Percentiles rank a stretch among this genome's conserved stretches.
Evolutionary conservation across 2,329 filamentous ascomycete genomes (phyloP).

Genomic region (Pseudogymnoascus destructans): DNA sequence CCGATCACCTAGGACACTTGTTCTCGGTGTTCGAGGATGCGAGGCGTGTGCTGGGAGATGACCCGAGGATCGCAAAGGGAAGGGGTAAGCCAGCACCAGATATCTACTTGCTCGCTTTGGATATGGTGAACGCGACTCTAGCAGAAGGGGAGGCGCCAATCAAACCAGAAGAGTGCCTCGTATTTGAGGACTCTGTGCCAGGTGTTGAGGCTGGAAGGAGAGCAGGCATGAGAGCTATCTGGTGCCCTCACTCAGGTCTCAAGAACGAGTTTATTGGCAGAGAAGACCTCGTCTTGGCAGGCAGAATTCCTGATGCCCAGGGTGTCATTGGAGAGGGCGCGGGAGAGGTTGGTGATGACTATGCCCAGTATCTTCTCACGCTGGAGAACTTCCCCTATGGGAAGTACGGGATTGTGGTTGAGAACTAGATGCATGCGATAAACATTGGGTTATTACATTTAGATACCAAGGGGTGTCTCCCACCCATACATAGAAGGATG

Average conservation of each 20-base stretch:
- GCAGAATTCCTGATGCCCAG: conserved; percentile 45
- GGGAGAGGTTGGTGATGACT: conserved; percentile 46
- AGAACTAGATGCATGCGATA: not conserved
- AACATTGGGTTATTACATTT: not conserved
- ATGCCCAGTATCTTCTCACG: conserved; percentile 41
- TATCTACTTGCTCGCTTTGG: conserved; percentile 79
- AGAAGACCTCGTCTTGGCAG: conserved; percentile 73
- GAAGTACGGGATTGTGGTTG: conserved; percentile 41
- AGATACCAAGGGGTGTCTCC: not conserved
- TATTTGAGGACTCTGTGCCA: conserved; percentile 91
- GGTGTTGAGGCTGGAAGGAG: conserved; percentile 83
- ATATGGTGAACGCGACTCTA: conserved; percentile 69
- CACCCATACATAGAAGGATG: not conserved
- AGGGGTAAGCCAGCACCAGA: conserved; percentile 91
- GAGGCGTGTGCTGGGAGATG: conserved; percentile 76
- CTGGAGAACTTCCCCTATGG: conserved; percentile 45
- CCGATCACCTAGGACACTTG: conserved; percentile 39
- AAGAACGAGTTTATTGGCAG: conserved; percentile 61
- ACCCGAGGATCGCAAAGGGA: conserved; percentile 60
- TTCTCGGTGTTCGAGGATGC: conserved; percentile 53
- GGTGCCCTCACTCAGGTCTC: conserved; percentile 76
- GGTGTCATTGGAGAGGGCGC: conserved; percentile 3
- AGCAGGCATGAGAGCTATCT: conserved; percentile 88
- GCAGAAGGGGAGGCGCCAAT: conserved; percentile 50
- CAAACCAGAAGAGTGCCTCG: conserved; percentile 73